Percentiles rank a stretch among this genome's conserved stretches.
phyloP scores from a whole-genome alignment of 2,329 filamentous ascomycete species.

The Pyrenochaeta sp. region DNA sequence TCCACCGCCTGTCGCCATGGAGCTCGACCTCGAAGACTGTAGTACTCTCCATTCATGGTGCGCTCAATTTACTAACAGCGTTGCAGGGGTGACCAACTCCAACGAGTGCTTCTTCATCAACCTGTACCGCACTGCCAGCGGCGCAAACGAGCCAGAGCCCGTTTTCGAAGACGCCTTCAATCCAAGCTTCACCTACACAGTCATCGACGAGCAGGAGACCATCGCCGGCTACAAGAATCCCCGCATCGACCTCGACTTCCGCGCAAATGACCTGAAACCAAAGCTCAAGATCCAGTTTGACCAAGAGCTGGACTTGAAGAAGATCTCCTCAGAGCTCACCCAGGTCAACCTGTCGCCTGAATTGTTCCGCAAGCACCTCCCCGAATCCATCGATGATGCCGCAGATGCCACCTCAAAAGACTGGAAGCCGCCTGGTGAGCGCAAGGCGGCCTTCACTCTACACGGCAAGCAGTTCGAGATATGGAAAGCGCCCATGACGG shows the following conservation, averaged over 20 bases:
- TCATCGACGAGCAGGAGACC: conserved; percentile 91
- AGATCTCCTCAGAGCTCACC: conserved; percentile 62
- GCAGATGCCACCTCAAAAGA: conserved; percentile 28
- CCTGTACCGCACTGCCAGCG: conserved; percentile 38
- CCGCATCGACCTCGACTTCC: conserved; percentile 74
- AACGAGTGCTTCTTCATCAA: conserved; percentile 50
- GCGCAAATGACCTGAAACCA: conserved; percentile 78
- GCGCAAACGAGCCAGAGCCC: conserved; percentile 24
- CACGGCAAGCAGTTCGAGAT: conserved; percentile 77
- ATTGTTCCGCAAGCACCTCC: conserved; percentile 53
- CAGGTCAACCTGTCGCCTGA: conserved; percentile 74
- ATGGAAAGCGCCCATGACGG: conserved; percentile 78
- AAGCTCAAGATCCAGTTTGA: conserved; percentile 74
- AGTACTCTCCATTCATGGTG: not conserved
- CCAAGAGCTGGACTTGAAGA: conserved; percentile 76
- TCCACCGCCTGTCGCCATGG: conserved; percentile 24
- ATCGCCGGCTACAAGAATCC: conserved; percentile 91
- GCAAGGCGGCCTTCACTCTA: conserved; percentile 69
- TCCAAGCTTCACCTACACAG: conserved; percentile 86
- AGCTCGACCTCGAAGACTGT: conserved; percentile 43
- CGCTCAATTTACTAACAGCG: conserved; percentile 14
- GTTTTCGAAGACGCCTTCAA: conserved; percentile 73
- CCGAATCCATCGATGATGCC: conserved; percentile 55
- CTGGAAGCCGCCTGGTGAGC: conserved; percentile 78
- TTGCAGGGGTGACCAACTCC: conserved; percentile 41